Percentiles rank a stretch among this genome's conserved stretches.
Evolutionary conservation across 2,329 filamentous ascomycete genomes (phyloP).

Genomic region (Cylindrodendrum hubeiense): DNA sequence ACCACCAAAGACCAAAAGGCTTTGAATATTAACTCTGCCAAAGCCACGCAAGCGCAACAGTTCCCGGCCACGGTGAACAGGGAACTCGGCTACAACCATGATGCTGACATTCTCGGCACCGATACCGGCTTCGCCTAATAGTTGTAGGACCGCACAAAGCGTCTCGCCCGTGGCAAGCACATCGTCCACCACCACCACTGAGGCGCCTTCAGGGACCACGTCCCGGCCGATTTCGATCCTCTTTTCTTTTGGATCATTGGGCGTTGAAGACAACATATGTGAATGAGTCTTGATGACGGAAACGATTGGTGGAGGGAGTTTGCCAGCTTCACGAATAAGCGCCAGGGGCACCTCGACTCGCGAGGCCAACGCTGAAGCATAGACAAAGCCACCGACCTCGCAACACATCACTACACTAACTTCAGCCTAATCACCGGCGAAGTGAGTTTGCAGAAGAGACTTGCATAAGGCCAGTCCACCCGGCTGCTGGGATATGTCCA

Average conservation of each 20-base stretch:
- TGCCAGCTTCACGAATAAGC: slow-evolving; percentile 67
- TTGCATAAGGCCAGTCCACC: slow-evolving; percentile 65
- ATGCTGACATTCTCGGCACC: slow-evolving; percentile 55
- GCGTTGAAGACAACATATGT: slow-evolving; percentile 63
- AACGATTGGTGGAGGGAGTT: slow-evolving; percentile 68
- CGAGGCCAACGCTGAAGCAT: slow-evolving; percentile 62
- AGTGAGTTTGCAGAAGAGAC: slow-evolving; percentile 61
- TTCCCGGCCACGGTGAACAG: slow-evolving; percentile 63
- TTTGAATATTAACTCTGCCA: slow-evolving; percentile 62
- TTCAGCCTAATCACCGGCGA: slow-evolving; percentile 59
- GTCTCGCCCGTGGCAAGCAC: slow-evolving; percentile 69
- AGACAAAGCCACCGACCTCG: slow-evolving; percentile 70
- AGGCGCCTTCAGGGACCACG: slow-evolving; percentile 52
- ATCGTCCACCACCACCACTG: slow-evolving; percentile 69
- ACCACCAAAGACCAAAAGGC: slow-evolving; percentile 59
- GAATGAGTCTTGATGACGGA: slow-evolving; percentile 62
- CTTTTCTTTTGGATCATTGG: slow-evolving; percentile 43
- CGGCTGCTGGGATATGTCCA: slow-evolving; percentile 64
- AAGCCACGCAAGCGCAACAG: slow-evolving; percentile 61
- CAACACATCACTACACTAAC: slow-evolving; percentile 63
- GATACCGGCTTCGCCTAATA: slow-evolving; percentile 60
- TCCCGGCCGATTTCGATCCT: slow-evolving; percentile 63
- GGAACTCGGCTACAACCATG: slow-evolving; percentile 70
- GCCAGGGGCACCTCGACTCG: slow-evolving; percentile 57
- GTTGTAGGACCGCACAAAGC: slow-evolving; percentile 63